A percentile compares a stretch with the other conserved stretches of the same genome.
Evolutionary conservation across 768 basidiomycete species (phyloP).

Genomic region (Panellus pusillus): DNA sequence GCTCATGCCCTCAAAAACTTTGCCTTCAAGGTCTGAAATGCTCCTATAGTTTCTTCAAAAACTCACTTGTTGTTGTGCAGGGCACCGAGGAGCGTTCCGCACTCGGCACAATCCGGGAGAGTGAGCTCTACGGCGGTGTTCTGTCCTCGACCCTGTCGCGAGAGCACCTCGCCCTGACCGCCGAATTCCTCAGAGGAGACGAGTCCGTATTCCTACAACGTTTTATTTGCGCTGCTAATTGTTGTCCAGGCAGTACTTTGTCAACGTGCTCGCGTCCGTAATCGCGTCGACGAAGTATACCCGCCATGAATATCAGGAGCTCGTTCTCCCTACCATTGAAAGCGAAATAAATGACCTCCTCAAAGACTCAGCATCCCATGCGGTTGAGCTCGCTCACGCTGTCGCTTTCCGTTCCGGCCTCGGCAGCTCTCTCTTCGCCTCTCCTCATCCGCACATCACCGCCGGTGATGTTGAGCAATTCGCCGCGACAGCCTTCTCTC

Average conservation of each 20-base stretch:
- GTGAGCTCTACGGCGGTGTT: constrained; percentile 91
- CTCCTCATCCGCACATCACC: constrained; percentile 62
- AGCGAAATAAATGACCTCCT: constrained; percentile 66
- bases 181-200: constrained; percentile 93
- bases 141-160: constrained; percentile 81
- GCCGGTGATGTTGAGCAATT: constrained; percentile 72
- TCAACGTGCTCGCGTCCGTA: constrained; percentile 83
- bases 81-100: constrained; percentile 85
- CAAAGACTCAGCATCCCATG: constrained; percentile 61
- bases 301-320: constrained; percentile 75
- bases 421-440: constrained; percentile 85
- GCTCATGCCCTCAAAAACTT: constrained; percentile 97
- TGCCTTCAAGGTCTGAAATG: constrained; percentile 86
- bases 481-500: constrained; percentile 71
- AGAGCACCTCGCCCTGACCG: constrained; percentile 90
- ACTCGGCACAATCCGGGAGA: constrained; percentile 86
- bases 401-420: constrained; percentile 95
- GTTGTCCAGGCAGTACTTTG: constrained; percentile 73
- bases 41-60: neutral
- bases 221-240: constrained; percentile 1
- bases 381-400: constrained; percentile 84
- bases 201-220: constrained; percentile 64
- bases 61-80: constrained; percentile 39
- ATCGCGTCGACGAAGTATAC: constrained; percentile 81
- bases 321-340: constrained; percentile 67